Conservation (phyloP, 192 early-diverging fungal species). For the Coemansia sp. region DNA sequence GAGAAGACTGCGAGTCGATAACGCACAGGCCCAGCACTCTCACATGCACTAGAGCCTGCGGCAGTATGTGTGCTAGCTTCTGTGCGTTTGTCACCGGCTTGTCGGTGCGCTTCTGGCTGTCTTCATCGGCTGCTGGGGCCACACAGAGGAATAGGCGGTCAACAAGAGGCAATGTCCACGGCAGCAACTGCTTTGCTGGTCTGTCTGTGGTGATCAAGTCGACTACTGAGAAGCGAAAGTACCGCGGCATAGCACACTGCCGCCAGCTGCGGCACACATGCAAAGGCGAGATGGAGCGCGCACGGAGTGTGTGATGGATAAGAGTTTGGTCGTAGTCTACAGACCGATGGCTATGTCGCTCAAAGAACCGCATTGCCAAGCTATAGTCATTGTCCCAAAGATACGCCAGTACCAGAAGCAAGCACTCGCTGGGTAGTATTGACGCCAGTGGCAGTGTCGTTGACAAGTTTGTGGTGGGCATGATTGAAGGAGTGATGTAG, state of each 20-base stretch:
- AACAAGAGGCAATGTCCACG: background rate
- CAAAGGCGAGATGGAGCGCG: slow-evolving; percentile 26
- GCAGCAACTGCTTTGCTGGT: slow-evolving; percentile 6
- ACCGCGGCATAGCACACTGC: slow-evolving; percentile 11
- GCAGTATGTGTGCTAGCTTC: slow-evolving; percentile 3
- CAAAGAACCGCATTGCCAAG: slow-evolving; percentile 16
- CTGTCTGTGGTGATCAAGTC: slow-evolving; percentile 4
- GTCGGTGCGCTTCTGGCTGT: background rate
- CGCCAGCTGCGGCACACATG: slow-evolving; percentile 47
- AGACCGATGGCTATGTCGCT: slow-evolving; percentile 23
- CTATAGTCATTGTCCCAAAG: slow-evolving; percentile 33
- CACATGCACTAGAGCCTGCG: slow-evolving; percentile 9
- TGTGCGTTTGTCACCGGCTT: background rate
- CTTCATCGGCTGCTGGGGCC: background rate
- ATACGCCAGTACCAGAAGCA: slow-evolving; percentile 31
- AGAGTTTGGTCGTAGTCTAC: slow-evolving; percentile 46
- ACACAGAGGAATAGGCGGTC: slow-evolving; percentile 18
- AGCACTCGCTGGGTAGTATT: slow-evolving; percentile 32
- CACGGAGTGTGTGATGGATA: slow-evolving; percentile 22
- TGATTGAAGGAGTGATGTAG: background rate
- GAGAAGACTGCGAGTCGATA: background rate
- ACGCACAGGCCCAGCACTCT: slow-evolving; percentile 28
- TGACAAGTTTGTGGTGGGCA: background rate
- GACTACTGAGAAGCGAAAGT: slow-evolving; percentile 22
- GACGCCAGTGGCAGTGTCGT: slow-evolving; percentile 2